Evolutionary conservation across 352 stramenopile species (phyloP).

Genomic region (Phytophthora colocasiae): DNA sequence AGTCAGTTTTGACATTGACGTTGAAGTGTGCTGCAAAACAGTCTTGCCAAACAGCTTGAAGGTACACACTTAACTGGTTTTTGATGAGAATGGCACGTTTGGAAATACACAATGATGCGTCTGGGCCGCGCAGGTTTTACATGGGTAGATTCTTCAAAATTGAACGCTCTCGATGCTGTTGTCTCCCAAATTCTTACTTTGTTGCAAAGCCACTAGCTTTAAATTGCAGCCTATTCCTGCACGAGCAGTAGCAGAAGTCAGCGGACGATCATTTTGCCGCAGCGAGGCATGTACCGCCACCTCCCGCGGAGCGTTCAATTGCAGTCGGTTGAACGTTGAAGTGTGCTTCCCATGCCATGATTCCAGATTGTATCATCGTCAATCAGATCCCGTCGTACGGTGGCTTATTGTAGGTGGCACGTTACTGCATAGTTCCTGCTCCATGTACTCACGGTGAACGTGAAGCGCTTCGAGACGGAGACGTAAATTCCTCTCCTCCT

Average conservation of each 20-base stretch:
- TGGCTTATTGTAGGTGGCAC: background rate
- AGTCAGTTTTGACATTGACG: background rate
- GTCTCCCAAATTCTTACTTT: too few species aligned
- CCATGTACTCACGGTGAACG: constrained; percentile 61
- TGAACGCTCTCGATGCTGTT: too few species aligned
- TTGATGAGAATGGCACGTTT: too few species aligned
- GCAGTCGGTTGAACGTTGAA: constrained; percentile 9
- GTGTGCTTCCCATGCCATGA: background rate
- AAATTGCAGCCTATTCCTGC: constrained; percentile 1
- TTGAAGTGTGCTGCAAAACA: constrained; percentile 6
- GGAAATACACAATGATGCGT: too few species aligned
- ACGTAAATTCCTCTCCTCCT: constrained; percentile 64
- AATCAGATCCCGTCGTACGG: constrained; percentile 13
- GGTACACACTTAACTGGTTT: background rate
- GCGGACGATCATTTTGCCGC: constrained; percentile 1
- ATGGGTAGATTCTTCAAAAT: too few species aligned
- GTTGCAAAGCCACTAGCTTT: too few species aligned
- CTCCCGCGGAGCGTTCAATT: constrained; percentile 15
- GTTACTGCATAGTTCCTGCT: constrained; percentile 30
- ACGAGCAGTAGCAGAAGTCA: background rate
- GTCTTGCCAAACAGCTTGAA: background rate
- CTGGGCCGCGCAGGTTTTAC: too few species aligned
- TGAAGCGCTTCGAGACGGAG: constrained; percentile 63
- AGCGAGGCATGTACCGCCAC: background rate
- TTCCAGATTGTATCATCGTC: constrained; percentile 12